A percentile compares a stretch with the other conserved stretches of the same genome.
These are phyloP conservation scores for Chlamydomonas incerta DNA, from an alignment of 139 green algal species.

Conservation along the genomic window DNA sequence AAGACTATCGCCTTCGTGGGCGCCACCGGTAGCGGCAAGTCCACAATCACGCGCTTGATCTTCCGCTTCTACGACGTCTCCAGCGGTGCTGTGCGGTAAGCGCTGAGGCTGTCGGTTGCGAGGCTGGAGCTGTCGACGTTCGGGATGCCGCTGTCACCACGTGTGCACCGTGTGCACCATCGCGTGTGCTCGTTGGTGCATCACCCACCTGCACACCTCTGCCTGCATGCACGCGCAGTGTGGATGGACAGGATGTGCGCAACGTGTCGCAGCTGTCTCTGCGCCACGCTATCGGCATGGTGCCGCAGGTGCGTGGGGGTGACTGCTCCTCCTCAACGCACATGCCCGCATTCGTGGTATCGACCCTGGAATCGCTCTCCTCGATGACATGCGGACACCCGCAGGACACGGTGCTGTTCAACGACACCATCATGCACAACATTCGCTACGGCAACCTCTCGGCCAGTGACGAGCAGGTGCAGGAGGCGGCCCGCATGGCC, in stretches of 20 bases:
- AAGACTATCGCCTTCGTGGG: constrained; percentile 84
- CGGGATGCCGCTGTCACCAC: too few relatives aligned
- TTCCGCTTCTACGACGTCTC: constrained; percentile 86
- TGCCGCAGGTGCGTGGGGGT: constrained; percentile 73
- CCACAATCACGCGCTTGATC: constrained; percentile 83
- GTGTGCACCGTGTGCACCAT: too few relatives aligned
- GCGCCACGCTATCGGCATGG: constrained; percentile 65
- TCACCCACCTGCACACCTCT: too few relatives aligned
- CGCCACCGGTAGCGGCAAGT: constrained; percentile 88
- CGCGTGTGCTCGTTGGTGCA: too few relatives aligned
- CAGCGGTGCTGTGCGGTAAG: constrained; percentile 63
- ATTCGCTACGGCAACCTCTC: constrained; percentile 73
- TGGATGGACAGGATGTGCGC: constrained; percentile 84
- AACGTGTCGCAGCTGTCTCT: constrained; percentile 79
- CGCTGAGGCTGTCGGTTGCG: too few relatives aligned
- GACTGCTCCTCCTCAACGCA: too few relatives aligned
- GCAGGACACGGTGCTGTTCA: constrained; percentile 84
- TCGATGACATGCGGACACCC: too few relatives aligned
- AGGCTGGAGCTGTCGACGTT: too few relatives aligned
- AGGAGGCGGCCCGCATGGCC: constrained; percentile 31
- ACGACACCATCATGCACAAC: constrained; percentile 93
- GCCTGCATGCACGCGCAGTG: too few relatives aligned
- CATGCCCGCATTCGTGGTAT: too few relatives aligned
- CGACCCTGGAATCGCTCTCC: too few relatives aligned
- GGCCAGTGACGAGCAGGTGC: constrained; percentile 67